Evolutionary conservation across 169 alveolate species (phyloP), one percentile per base, ranked within the genome.

Genomic region (Plasmodium gallinaceum): DNA sequence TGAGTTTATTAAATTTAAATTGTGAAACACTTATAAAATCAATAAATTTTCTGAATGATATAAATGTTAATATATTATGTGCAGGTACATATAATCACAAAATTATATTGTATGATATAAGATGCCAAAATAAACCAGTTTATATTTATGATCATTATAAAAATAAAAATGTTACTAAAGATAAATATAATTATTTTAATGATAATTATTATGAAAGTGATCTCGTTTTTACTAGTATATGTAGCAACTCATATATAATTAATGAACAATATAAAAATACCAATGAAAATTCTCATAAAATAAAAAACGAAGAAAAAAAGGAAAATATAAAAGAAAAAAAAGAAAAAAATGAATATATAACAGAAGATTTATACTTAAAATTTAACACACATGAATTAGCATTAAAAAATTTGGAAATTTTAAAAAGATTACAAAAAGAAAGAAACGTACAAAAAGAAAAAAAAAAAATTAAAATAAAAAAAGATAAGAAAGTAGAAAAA

Each of bases 111-210:
- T 94, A 94, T 80, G 96, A 94, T 52, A 74, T 92, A 69, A 87
- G 88, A 32, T 83, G 93, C 10, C 96, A 94, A 87, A 32, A 60
- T 39, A 93, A 92, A 52, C 96, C 96, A 1, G 93, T 94, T 14
- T 94, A 83, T 74, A 92, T 92, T 26, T 61, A 92, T 37, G 92
- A 94, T 51, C 95, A 94, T 46, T 70, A 74, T 39, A 78, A 94
- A 20, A 72, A 88, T 18, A 18, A 65, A 72, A 83, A 94, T 71
- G 62, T 72, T 54, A 32, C 37, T 32, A n/a, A 51, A 61, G 64
- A 69, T 71, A 85, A 85, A 54, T 85, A 39, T 69, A 46, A 37
- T 76, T 72, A 60, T 69, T 73, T 61, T 43, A 68, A 85, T 62
- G 66, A 72, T 69, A 73, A 85, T 46, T 85, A 72, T 68, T 85